Evolutionary conservation across 148 eudicot species (phyloP), one percentile per base, ranked within the genome.

Genomic region (Persicaria maculosa): DNA sequence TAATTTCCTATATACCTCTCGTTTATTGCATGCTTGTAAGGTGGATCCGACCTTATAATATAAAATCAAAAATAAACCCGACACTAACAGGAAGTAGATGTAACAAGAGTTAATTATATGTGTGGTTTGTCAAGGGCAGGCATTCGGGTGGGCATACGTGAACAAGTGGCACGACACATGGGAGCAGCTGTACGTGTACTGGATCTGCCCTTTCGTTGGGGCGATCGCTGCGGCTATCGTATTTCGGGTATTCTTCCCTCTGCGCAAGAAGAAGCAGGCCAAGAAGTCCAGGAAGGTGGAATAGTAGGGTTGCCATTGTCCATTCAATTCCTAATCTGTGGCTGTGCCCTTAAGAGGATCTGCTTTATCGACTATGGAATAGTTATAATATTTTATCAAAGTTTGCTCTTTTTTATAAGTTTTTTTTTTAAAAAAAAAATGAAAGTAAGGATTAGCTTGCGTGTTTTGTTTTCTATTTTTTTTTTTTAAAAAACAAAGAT

Each of bases 81-180:
- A 31, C 36, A 0, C 36, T 22, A 22, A 22, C 22, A 22, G 22
- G 36, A 31, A 31, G 36, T 1, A 22, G 22, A 22, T 22, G 22
- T 22, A 22, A 0, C 0, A 22, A 0, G 22, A 22, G 22, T 22
- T 22, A 22, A 22, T 22, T 22, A 22, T 22, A 0, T 0, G 22
- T 22, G 2, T 31, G 40, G 44, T 58, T 82, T 50, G 50, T 45
- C 50, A 22, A 22, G 48, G 81, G 78, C 88, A 93, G 98, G 98
- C 98, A 64, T 93, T 87, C 80, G 98, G 97, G 47, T 93, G 98
- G 98, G 98, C 98, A 25, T 93, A 93, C 59, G 71, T 91, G 22
- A 84, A 83, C 71, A 85, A 89, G 9, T 36, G 17, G 79, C 98
- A 93, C 80, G 77, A 91, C 83, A 89, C 98, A 48, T 93, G 97